phyloP scores from a whole-genome alignment of 1,284 basidiomycete genomes.

The Coniferiporia weirii region DNA sequence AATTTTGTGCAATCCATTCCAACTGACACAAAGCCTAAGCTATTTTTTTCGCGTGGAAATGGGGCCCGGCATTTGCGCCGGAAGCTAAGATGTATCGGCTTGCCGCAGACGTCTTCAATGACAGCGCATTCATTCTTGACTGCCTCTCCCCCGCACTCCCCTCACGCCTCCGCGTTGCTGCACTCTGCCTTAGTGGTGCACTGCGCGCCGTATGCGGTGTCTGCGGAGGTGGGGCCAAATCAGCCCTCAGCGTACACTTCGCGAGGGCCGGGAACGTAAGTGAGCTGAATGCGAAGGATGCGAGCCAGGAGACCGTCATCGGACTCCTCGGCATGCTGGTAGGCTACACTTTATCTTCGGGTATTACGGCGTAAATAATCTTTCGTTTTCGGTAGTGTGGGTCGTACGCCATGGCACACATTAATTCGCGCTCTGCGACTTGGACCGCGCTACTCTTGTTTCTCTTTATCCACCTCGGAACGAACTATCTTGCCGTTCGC shows the following conservation, averaged over 20 bases:
- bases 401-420: constrained; percentile 48
- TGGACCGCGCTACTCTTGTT: constrained; percentile 48
- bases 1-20: neutral
- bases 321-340: constrained; percentile 64
- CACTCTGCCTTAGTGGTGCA: constrained; percentile 52
- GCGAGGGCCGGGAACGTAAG: constrained; percentile 60
- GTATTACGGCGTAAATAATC: neutral
- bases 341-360: constrained; percentile 22
- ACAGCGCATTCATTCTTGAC: constrained; percentile 52
- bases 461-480: constrained; percentile 46
- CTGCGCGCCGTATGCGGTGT: constrained; percentile 55
- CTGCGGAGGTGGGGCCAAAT: constrained; percentile 61
- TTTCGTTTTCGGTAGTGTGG: constrained; percentile 31
- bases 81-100: constrained; percentile 70
- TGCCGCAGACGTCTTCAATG: constrained; percentile 64
- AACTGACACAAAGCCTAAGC: constrained; percentile 32
- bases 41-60: constrained; percentile 53
- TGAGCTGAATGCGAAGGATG: constrained; percentile 66
- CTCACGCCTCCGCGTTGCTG: constrained; percentile 38
- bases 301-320: constrained; percentile 64
- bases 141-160: constrained; percentile 52
- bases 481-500: constrained; percentile 57
- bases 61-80: constrained; percentile 59
- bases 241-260: constrained; percentile 63
- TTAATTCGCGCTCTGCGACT: constrained; percentile 44